phyloP scores from a whole-genome alignment of 2,329 filamentous ascomycete genomes.

The Chaetomiaceae sp. region DNA sequence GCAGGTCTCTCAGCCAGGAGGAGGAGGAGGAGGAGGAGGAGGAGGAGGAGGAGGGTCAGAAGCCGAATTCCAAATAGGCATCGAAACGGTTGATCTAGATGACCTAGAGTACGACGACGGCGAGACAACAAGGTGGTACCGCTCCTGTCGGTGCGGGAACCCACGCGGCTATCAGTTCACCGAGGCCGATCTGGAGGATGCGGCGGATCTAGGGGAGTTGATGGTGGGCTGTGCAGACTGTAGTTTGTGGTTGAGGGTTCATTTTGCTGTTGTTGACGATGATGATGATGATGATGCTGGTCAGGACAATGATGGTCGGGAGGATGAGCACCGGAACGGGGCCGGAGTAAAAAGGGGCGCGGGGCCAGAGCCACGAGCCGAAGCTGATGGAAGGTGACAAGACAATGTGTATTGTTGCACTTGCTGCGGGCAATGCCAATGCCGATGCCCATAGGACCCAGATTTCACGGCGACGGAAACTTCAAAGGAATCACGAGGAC shows the following conservation, averaged over 20 bases:
- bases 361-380: background rate
- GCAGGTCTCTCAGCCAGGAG: constrained; percentile 16
- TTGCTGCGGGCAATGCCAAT: constrained; percentile 25
- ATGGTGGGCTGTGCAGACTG: constrained; percentile 63
- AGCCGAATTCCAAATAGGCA: constrained; percentile 49
- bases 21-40: background rate
- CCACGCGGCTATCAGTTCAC: constrained; percentile 54
- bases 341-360: background rate
- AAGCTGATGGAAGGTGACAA: background rate
- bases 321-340: background rate
- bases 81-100: constrained; percentile 62
- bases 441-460: too few relatives aligned
- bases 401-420: constrained; percentile 22
- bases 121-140: constrained; percentile 45
- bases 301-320: background rate
- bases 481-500: too few relatives aligned
- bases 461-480: too few relatives aligned
- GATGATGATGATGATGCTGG: constrained; percentile 24
- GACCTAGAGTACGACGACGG: constrained; percentile 51
- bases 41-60: background rate
- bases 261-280: constrained; percentile 54
- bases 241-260: constrained; percentile 61
- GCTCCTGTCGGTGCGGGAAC: constrained; percentile 61
- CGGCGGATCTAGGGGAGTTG: constrained; percentile 54
- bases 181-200: constrained; percentile 57